Conservation (phyloP, 164 flowering plant genomes). For the Akebia trifoliata region DNA sequence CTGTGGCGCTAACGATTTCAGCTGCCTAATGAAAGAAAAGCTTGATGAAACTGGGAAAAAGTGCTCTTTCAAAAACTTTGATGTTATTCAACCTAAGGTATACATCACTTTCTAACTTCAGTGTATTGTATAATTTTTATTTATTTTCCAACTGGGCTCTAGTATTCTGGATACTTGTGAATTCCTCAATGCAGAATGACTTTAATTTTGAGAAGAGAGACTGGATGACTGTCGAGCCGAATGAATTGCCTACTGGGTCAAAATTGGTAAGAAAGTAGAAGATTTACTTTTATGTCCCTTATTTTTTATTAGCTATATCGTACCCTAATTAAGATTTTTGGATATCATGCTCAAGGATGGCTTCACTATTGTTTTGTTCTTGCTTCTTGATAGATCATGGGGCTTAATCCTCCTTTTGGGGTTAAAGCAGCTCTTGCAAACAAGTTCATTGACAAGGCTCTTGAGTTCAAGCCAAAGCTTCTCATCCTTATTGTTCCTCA, state of each 20-base stretch:
- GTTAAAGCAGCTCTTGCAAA: conserved; percentile 64
- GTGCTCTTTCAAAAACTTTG: conserved; percentile 69
- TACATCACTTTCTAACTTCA: not conserved
- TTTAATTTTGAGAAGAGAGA: conserved; percentile 76
- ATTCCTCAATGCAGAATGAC: conserved; percentile 47
- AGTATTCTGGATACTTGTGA: not conserved
- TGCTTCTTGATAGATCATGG: conserved; percentile 58
- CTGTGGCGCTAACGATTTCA: conserved; percentile 84
- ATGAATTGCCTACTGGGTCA: conserved; percentile 67
- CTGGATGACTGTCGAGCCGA: conserved; percentile 58
- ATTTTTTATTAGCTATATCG: not conserved
- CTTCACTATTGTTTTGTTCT: not conserved
- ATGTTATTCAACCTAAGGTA: conserved; percentile 66
- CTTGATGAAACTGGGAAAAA: conserved; percentile 62
- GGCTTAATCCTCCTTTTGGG: conserved; percentile 93
- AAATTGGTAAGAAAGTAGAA: conserved; percentile 47
- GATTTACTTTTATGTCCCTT: not conserved
- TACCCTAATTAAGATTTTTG: too few species aligned
- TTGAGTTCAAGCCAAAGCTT: conserved; percentile 80
- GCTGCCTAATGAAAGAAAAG: conserved; percentile 62
- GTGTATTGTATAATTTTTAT: too few species aligned
- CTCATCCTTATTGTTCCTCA: conserved; percentile 80
- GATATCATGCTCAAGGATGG: too few species aligned
- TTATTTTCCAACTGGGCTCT: not conserved
- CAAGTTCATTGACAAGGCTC: conserved; percentile 76